A percentile compares a stretch with the other conserved stretches of the same genome.
Evolutionary conservation across 257 asterid species (phyloP).

Genomic region (Thymus mandschuricus): DNA sequence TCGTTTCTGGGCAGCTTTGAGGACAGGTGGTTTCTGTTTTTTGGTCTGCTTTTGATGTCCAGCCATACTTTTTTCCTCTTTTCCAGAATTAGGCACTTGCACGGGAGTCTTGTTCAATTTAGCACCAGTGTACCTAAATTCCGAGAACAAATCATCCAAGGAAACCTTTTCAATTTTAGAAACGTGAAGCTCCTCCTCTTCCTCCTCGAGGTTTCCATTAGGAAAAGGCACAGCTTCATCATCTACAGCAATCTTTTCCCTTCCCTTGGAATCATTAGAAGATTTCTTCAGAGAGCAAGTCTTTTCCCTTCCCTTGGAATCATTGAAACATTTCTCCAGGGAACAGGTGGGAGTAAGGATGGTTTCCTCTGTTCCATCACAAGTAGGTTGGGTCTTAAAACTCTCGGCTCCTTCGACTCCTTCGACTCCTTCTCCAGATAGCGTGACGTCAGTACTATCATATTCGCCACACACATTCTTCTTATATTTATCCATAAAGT

Average conservation of each 20-base stretch:
- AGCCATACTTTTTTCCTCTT: conserved; percentile 8
- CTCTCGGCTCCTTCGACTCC: too few species aligned
- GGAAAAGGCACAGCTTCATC: conserved; percentile 5
- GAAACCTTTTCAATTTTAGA: conserved; percentile 23
- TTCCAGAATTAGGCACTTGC: conserved; percentile 33
- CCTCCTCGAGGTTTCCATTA: conserved; percentile 22
- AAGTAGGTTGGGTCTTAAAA: background rate
- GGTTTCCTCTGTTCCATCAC: conserved; percentile 7
- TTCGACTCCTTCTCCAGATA: too few species aligned
- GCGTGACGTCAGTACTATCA: background rate
- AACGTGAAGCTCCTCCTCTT: conserved; percentile 19
- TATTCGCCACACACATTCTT: background rate
- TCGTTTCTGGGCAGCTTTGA: conserved; percentile 59
- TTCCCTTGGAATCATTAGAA: conserved; percentile 5
- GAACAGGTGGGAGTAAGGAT: background rate
- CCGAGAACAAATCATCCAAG: conserved; percentile 35
- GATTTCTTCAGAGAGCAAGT: background rate
- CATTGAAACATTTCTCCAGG: too few species aligned
- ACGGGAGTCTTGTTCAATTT: conserved; percentile 17
- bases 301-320: too few species aligned
- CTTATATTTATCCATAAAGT: conserved; percentile 1
- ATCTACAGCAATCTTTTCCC: background rate
- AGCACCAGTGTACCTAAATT: conserved; percentile 40
- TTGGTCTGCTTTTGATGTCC: conserved; percentile 27
- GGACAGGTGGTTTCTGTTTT: conserved; percentile 27